These are phyloP conservation scores for Acanthamoeba lugdunensis DNA, from an alignment of 208 protist genomes.

Conservation along the genomic window DNA sequence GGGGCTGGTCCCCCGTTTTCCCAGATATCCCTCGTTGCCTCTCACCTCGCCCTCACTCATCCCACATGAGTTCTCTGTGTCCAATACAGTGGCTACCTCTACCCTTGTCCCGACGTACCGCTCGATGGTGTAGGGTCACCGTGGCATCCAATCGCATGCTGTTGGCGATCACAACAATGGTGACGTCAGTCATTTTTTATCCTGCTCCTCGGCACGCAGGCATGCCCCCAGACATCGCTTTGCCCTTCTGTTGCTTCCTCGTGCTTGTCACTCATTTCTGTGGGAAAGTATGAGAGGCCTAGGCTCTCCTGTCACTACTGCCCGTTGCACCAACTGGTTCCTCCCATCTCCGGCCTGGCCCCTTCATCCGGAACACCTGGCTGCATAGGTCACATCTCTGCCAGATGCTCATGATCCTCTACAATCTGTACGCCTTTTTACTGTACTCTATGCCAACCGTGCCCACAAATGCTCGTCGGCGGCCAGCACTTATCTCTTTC, in stretches of 20 bases:
- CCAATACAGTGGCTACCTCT: too few relatives aligned
- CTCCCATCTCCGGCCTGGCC: background rate
- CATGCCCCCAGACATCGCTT: background rate
- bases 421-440: constrained; percentile 22
- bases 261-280: too few relatives aligned
- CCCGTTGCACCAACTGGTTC: background rate
- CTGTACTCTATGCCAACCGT: constrained; percentile 25
- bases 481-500: background rate
- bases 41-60: too few relatives aligned
- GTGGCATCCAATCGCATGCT: background rate
- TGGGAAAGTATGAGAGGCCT: too few relatives aligned
- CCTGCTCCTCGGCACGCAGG: constrained; percentile 3
- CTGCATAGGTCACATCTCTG: background rate
- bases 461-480: background rate
- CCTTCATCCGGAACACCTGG: too few relatives aligned
- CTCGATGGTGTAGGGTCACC: background rate
- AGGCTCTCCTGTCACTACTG: background rate
- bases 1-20: too few relatives aligned
- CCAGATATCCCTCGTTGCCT: too few relatives aligned
- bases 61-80: too few relatives aligned
- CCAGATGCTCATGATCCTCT: constrained; percentile 7
- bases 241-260: background rate
- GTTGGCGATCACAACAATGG: background rate
- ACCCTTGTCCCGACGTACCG: too few relatives aligned
- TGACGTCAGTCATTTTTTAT: constrained; percentile 28